A percentile compares a stretch with the other conserved stretches of the same genome.
phyloP scores from a whole-genome alignment of 495 filamentous ascomycete species.

The Tuber umbilicatum region DNA sequence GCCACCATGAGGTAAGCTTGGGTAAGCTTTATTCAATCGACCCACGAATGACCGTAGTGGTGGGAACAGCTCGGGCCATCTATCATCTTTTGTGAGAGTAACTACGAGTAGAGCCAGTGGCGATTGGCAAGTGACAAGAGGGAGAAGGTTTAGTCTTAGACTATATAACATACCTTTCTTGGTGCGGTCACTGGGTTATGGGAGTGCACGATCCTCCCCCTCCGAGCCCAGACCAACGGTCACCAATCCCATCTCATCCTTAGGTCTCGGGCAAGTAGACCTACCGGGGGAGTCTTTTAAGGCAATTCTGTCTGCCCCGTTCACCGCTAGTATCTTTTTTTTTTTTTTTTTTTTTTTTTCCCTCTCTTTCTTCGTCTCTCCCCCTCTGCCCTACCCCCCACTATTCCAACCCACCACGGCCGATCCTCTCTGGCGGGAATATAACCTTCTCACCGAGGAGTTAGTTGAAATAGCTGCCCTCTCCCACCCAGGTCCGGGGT shows the following conservation, averaged over 20 bases:
- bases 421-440: background rate
- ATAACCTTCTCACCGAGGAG: background rate
- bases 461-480: background rate
- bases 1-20: background rate
- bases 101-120: background rate
- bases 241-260: background rate
- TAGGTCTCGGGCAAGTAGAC: background rate
- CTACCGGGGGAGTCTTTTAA: background rate
- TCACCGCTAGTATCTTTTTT: background rate
- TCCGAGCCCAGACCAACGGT: background rate
- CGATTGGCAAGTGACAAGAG: background rate
- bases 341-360: background rate
- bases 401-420: background rate
- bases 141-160: background rate
- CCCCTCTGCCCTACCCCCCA: background rate
- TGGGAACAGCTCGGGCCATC: background rate
- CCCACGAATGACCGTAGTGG: background rate
- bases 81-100: background rate
- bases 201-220: background rate
- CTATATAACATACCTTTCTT: background rate
- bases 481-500: background rate
- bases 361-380: background rate
- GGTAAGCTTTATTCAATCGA: background rate
- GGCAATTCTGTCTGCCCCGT: background rate
- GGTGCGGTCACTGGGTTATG: background rate